Conservation (phyloP, 257 asterid genomes). For the Paulownia fortunei region DNA sequence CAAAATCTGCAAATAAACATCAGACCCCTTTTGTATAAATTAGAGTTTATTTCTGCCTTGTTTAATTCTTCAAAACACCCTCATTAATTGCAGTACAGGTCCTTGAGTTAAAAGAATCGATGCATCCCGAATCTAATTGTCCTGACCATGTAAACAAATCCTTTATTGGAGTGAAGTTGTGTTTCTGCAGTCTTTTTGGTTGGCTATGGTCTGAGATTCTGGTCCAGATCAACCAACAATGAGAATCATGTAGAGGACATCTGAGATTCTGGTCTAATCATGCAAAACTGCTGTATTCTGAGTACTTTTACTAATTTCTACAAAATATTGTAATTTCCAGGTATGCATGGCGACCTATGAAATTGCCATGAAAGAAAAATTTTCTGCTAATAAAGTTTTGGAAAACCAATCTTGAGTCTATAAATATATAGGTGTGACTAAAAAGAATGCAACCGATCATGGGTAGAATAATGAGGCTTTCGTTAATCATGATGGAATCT, state of each 20-base stretch:
- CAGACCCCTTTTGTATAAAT: not conserved
- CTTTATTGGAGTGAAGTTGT: not conserved
- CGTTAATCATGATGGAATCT: not conserved
- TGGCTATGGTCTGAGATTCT: not conserved
- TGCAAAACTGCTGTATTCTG: not conserved
- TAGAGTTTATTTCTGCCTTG: not conserved
- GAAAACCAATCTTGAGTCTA: not conserved
- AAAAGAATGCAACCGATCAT: not conserved
- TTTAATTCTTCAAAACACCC: not conserved
- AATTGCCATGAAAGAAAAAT: not conserved
- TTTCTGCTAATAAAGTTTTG: not conserved
- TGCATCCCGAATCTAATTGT: not conserved
- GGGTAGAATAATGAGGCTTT: not conserved
- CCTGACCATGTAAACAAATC: not conserved
- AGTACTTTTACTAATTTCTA: not conserved
- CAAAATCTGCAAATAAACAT: not conserved
- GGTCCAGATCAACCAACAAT: not conserved
- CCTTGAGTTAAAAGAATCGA: not conserved
- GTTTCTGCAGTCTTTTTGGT: not conserved
- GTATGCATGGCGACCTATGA: not conserved
- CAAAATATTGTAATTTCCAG: not conserved
- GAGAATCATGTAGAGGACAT: not conserved
- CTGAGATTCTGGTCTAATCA: not conserved
- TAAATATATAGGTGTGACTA: not conserved
- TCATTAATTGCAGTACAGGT: not conserved